phyloP scores from a whole-genome alignment of 2,329 filamentous ascomycete genomes.

The Huntiella bhutanensis region DNA sequence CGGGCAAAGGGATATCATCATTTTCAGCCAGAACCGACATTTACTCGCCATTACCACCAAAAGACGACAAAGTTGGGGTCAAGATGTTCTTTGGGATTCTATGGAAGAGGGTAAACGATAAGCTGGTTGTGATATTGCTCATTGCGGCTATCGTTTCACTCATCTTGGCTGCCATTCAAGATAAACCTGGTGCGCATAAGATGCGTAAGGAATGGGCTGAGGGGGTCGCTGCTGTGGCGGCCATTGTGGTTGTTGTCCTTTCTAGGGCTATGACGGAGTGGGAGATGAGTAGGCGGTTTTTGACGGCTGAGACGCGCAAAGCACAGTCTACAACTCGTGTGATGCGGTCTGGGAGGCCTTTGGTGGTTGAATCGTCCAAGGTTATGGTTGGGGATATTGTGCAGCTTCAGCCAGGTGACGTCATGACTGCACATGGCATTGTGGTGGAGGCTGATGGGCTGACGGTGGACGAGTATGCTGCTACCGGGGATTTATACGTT shows the following conservation, averaged over 20 bases:
- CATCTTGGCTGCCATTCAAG: slow-evolving; percentile 56
- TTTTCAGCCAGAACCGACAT: no score
- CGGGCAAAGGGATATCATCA: no score
- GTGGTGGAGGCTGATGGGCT: slow-evolving; percentile 47
- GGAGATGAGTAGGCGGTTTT: slow-evolving; percentile 66
- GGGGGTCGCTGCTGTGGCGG: slow-evolving; percentile 60
- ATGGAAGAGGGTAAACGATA: slow-evolving; percentile 72
- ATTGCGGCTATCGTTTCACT: slow-evolving; percentile 56
- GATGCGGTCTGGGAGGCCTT: slow-evolving; percentile 52
- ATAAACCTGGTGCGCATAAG: slow-evolving; percentile 31
- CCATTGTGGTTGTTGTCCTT: slow-evolving; percentile 55
- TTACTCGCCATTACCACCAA: background rate
- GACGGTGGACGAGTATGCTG: slow-evolving; percentile 48
- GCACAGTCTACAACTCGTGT: slow-evolving; percentile 58
- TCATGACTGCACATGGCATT: slow-evolving; percentile 54
- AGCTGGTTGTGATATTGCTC: slow-evolving; percentile 54
- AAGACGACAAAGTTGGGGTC: background rate
- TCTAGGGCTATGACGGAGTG: slow-evolving; percentile 67
- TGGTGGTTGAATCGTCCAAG: slow-evolving; percentile 51
- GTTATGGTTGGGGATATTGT: slow-evolving; percentile 57
- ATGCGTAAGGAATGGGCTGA: slow-evolving; percentile 62
- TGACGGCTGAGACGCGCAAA: slow-evolving; percentile 64
- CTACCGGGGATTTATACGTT: slow-evolving; percentile 57
- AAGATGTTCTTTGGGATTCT: slow-evolving; percentile 6
- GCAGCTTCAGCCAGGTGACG: slow-evolving; percentile 53